A percentile compares a stretch with the other conserved stretches of the same genome.
Conservation (phyloP, 192 early-diverging fungal species). For the Funneliformis mosseae region DNA sequence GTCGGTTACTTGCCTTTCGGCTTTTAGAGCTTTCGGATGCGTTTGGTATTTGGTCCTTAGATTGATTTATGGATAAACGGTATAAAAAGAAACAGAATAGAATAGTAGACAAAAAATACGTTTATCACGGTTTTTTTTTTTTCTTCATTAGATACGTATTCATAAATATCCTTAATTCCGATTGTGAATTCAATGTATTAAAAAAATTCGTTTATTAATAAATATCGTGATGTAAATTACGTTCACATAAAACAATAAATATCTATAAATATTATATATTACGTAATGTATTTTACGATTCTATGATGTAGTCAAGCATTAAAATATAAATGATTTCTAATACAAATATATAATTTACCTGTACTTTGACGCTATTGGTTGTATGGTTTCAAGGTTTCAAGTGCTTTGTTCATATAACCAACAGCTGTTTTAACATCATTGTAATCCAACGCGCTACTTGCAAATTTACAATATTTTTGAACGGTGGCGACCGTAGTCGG, state of each 20-base stretch:
- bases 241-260: too few relatives aligned
- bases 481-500: slow-evolving; percentile 62
- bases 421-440: slow-evolving; percentile 90
- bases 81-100: not conserved
- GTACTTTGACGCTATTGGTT: not conserved
- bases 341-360: not conserved
- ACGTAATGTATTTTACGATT: not conserved
- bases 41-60: slow-evolving; percentile 69
- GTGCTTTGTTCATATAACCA: slow-evolving; percentile 71
- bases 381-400: slow-evolving; percentile 42
- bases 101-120: not conserved
- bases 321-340: not conserved
- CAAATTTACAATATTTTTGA: slow-evolving; percentile 89
- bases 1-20: slow-evolving; percentile 73
- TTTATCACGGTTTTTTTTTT: not conserved
- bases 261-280: not conserved
- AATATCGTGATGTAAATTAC: too few relatives aligned
- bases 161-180: too few relatives aligned
- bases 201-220: too few relatives aligned
- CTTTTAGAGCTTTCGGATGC: slow-evolving; percentile 77
- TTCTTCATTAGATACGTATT: not conserved
- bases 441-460: slow-evolving; percentile 92
- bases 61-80: slow-evolving; percentile 57
- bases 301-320: not conserved
- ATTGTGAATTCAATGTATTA: too few relatives aligned